Evolutionary conservation across 2,329 filamentous ascomycete species (phyloP).

Genomic region (Venturia aucupariae): DNA sequence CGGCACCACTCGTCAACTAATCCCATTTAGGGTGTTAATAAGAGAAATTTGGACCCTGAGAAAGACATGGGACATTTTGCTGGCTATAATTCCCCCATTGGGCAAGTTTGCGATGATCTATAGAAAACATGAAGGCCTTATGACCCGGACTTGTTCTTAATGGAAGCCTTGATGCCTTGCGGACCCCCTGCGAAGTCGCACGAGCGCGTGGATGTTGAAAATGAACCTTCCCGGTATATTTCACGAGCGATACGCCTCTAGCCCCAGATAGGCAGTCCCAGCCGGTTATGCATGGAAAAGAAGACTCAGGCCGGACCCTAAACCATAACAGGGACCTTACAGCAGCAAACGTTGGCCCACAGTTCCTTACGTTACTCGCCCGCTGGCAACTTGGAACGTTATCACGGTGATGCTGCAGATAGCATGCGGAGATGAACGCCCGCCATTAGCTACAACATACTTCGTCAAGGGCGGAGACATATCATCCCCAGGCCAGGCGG

Average conservation of each 20-base stretch:
- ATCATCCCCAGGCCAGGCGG: not conserved
- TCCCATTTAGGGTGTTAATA: not conserved
- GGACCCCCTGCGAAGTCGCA: not conserved
- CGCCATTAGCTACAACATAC: too few species aligned
- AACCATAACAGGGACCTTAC: not conserved
- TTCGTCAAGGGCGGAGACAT: not conserved
- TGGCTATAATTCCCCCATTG: not conserved
- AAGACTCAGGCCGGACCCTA: not conserved
- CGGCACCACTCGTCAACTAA: not conserved
- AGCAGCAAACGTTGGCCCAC: not conserved
- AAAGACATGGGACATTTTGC: not conserved
- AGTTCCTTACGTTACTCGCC: not conserved
- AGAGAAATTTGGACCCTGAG: not conserved
- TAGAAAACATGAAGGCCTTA: not conserved
- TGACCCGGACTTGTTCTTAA: not conserved
- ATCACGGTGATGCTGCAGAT: slow-evolving; percentile 7
- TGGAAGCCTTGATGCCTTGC: not conserved
- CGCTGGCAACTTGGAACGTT: not conserved
- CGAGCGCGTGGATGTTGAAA: not conserved
- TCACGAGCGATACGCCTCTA: not conserved
- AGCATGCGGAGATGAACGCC: not conserved
- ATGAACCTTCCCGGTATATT: not conserved
- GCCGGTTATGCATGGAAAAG: not conserved
- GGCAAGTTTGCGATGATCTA: not conserved
- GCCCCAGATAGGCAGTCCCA: not conserved